A percentile compares a stretch with the other conserved stretches of the same genome.
phyloP scores from a whole-genome alignment of 116 monocot genomes.

The Zostera marina region DNA sequence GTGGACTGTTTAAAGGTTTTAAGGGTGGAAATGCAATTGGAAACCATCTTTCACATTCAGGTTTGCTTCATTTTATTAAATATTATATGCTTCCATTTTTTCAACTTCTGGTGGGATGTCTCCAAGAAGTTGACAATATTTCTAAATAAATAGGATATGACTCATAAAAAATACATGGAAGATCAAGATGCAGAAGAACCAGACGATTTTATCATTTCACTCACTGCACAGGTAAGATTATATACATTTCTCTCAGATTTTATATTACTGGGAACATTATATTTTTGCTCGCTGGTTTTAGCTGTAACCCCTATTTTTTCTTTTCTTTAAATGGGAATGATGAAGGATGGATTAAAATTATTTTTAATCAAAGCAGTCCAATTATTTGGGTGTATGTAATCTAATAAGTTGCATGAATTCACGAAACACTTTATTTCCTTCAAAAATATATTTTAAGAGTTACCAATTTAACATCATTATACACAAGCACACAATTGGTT shows the following conservation, averaged over 20 bases:
- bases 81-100: not conserved
- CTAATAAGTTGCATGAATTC: no score
- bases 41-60: slow-evolving; percentile 91
- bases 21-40: slow-evolving; percentile 92
- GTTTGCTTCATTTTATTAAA: slow-evolving; percentile 12
- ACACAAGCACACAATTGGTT: no score
- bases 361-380: no score
- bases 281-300: not conserved
- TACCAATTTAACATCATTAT: no score
- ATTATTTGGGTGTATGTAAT: no score
- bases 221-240: slow-evolving; percentile 61
- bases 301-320: not conserved
- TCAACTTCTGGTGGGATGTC: not conserved
- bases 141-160: slow-evolving; percentile 65
- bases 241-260: not conserved
- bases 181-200: slow-evolving; percentile 98
- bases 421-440: no score
- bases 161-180: slow-evolving; percentile 70
- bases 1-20: slow-evolving; percentile 91
- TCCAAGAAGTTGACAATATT: not conserved
- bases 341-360: not conserved
- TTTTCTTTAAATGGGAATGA: not conserved
- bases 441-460: no score
- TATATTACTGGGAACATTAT: not conserved
- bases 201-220: slow-evolving; percentile 92